These are phyloP conservation scores for Adenanthera pavonina DNA, from an alignment of 306 rosid genomes.

Conservation along the genomic window DNA sequence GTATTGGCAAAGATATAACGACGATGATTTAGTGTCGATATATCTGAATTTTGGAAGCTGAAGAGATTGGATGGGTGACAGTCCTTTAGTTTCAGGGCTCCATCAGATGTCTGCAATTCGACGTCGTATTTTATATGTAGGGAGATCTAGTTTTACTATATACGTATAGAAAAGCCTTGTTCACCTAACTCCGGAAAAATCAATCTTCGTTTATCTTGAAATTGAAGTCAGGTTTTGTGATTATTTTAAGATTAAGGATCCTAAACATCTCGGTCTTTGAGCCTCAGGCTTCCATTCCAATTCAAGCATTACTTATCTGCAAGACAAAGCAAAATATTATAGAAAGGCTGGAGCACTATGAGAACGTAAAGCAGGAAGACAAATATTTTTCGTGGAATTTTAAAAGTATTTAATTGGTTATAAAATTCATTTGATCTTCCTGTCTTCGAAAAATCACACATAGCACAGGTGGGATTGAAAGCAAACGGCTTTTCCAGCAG, in stretches of 20 bases:
- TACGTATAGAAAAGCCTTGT: conserved; percentile 25
- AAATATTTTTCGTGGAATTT: conserved; percentile 8
- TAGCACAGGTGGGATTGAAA: conserved; percentile 37
- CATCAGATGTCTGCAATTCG: not conserved
- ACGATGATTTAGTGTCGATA: not conserved
- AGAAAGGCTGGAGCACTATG: conserved; percentile 19
- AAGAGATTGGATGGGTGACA: not conserved
- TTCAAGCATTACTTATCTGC: conserved; percentile 83
- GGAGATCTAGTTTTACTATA: not conserved
- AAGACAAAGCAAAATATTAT: conserved; percentile 61
- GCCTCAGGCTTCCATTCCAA: conserved; percentile 72
- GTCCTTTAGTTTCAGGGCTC: not conserved
- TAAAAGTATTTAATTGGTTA: conserved; percentile 37
- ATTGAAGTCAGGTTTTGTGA: conserved; percentile 41
- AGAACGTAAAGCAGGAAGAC: conserved; percentile 7
- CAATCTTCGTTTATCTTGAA: conserved; percentile 40
- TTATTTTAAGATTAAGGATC: conserved; percentile 40
- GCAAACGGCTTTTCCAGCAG: conserved; percentile 29
- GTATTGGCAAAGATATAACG: not conserved
- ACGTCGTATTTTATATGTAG: conserved; percentile 18
- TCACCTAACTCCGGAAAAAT: conserved; percentile 47
- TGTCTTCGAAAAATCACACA: conserved; percentile 43
- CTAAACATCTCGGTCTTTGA: conserved; percentile 33
- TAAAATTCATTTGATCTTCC: conserved; percentile 39
- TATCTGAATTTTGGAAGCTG: not conserved